Evolutionary conservation across 2,329 filamentous ascomycete species (phyloP).

Genomic region (Apiospora phragmitis): DNA sequence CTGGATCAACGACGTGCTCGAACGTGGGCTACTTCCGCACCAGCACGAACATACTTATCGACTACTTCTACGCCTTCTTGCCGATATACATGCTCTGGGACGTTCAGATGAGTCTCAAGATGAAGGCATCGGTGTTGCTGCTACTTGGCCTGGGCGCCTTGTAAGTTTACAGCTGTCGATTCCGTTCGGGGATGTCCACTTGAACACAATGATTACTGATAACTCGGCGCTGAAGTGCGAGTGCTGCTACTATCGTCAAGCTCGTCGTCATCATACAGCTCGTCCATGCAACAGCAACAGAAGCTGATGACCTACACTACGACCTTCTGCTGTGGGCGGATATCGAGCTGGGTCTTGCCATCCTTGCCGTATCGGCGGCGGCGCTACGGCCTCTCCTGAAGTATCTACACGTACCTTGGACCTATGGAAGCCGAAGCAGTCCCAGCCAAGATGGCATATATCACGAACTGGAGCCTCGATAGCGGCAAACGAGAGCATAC

Average conservation of each 20-base stretch:
- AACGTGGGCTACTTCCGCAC: slow-evolving; percentile 33
- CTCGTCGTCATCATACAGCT: slow-evolving; percentile 32
- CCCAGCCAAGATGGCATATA: background rate
- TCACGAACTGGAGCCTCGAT: background rate
- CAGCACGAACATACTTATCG: slow-evolving; percentile 35
- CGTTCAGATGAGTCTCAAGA: slow-evolving; percentile 25
- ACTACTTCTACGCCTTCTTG: slow-evolving; percentile 34
- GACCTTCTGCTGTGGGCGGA: slow-evolving; percentile 33
- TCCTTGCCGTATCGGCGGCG: slow-evolving; percentile 31
- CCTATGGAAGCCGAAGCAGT: background rate
- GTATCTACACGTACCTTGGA: background rate
- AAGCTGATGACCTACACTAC: slow-evolving; percentile 27
- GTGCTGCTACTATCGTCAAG: slow-evolving; percentile 34
- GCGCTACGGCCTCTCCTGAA: slow-evolving; percentile 31
- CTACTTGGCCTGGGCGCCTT: slow-evolving; percentile 33
- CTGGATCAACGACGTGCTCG: slow-evolving; percentile 27
- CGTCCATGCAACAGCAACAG: slow-evolving; percentile 21
- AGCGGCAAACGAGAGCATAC: background rate
- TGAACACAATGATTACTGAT: background rate
- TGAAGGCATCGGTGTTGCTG: slow-evolving; percentile 30
- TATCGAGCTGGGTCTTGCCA: slow-evolving; percentile 32
- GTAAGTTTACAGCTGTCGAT: slow-evolving; percentile 22
- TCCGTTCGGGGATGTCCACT: background rate
- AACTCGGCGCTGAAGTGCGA: slow-evolving; percentile 24
- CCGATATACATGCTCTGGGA: slow-evolving; percentile 31